phyloP scores from a whole-genome alignment of 108 stramenopile genomes.

The Schizochytrium sp. region DNA sequence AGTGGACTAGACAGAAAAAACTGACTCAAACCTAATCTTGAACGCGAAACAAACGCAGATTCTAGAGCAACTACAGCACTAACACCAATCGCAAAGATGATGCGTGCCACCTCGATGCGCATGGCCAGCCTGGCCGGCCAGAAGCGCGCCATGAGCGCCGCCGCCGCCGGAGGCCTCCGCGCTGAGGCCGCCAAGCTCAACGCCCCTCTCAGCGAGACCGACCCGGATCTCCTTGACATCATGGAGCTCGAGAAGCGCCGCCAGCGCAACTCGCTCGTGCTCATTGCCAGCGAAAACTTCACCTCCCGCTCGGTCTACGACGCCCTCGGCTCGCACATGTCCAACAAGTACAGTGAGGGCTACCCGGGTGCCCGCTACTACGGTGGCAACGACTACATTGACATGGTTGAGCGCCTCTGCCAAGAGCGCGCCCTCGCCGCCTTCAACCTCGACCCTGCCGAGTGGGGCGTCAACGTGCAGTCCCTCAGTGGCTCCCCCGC shows the following conservation, averaged over 20 bases:
- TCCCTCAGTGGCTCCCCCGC: constrained; percentile 93
- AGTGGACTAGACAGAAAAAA: no score
- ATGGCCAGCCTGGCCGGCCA: not conserved
- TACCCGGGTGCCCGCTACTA: constrained; percentile 89
- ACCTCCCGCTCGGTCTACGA: constrained; percentile 87
- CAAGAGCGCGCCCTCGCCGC: constrained; percentile 89
- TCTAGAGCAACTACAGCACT: not conserved
- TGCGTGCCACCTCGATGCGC: not conserved
- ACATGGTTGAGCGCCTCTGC: constrained; percentile 90
- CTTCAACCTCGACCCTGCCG: constrained; percentile 78
- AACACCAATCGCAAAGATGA: not conserved
- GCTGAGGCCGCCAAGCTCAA: constrained; percentile 52
- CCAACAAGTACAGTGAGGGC: constrained; percentile 72
- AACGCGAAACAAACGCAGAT: not conserved
- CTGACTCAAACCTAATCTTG: no score
- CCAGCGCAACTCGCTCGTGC: constrained; percentile 74
- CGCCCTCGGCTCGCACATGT: constrained; percentile 89
- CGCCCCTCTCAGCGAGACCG: constrained; percentile 65
- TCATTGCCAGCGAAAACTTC: constrained; percentile 91
- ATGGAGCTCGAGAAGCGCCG: constrained; percentile 89
- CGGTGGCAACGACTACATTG: constrained; percentile 93
- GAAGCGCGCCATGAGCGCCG: not conserved
- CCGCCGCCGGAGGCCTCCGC: not conserved
- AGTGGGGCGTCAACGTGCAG: constrained; percentile 74
- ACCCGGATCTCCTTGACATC: constrained; percentile 77